These are phyloP conservation scores for Ophiostoma pallidulum DNA, from an alignment of 2,329 filamentous ascomycete genomes.

Conservation along the genomic window DNA sequence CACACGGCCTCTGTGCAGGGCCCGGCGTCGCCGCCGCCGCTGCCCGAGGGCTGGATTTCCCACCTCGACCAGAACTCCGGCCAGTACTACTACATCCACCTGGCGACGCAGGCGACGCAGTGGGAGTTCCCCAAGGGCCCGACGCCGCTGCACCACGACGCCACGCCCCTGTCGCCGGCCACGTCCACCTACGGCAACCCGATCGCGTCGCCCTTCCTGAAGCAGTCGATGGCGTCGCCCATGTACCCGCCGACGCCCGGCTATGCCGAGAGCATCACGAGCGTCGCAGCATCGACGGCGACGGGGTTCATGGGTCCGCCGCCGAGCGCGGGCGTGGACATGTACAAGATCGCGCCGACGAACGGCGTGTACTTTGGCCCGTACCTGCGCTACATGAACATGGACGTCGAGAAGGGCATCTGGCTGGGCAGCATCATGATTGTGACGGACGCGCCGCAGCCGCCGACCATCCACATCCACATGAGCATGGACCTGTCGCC, in stretches of 20 bases:
- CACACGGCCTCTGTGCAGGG: constrained; percentile 40
- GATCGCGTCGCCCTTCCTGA: constrained; percentile 58
- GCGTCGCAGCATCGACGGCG: constrained; percentile 62
- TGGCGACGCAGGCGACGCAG: constrained; percentile 89
- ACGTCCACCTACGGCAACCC: constrained; percentile 69
- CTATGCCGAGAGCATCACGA: constrained; percentile 79
- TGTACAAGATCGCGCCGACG: constrained; percentile 87
- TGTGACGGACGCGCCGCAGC: constrained; percentile 81
- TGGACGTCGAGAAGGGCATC: constrained; percentile 82
- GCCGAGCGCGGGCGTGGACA: constrained; percentile 77
- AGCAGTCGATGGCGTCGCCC: constrained; percentile 66
- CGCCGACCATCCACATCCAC: constrained; percentile 93
- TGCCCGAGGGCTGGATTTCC: constrained; percentile 97
- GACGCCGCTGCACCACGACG: constrained; percentile 76
- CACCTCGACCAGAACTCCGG: constrained; percentile 92
- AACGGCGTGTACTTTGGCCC: constrained; percentile 98
- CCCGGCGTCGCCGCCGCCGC: constrained; percentile 77
- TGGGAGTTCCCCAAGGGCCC: constrained; percentile 98
- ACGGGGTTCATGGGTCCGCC: constrained; percentile 86
- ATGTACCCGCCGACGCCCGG: constrained; percentile 75
- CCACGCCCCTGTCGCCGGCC: constrained; percentile 72
- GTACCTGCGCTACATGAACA: constrained; percentile 91
- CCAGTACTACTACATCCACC: constrained; percentile 97
- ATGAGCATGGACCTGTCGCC: constrained; percentile 83
- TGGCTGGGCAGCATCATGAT: constrained; percentile 94